Base-by-base conservation (phyloP, 1,284 basidiomycete species). In the Sutorius eximius region DNA sequence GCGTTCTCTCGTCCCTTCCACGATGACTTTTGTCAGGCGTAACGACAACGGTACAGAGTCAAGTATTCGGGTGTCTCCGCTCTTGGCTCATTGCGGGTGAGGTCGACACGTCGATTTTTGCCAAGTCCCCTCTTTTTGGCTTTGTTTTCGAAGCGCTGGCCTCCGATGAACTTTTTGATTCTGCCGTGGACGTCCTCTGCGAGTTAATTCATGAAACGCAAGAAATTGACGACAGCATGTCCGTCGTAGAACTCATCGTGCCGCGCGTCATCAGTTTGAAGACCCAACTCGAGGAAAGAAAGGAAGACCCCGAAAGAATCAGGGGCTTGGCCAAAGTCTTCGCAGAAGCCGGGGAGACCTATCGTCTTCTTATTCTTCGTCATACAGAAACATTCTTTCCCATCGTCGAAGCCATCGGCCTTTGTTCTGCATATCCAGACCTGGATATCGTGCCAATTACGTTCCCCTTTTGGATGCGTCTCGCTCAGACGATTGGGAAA, bases 121-220 rank as follows among this genome's bases (percentile, higher is more conserved):
- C 86, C 5, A 80, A 86, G 50, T 91, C 89, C 0, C 90, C 95
- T 3, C 80, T 99, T n/a, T 90, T 98, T 66, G 73, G 79, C 11
- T 88, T 86, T 64, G 82, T 89, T 15, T 97, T 98, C 68, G 85
- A 91, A 56, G 91, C 95, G 3, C 80, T 99, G 20, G 80, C 80
- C 11, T 89, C 89, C 2, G 92, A 97, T 30, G 81, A 85, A 45
- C 81, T 99, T 11, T 99, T 99, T 68, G 97, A 99, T 67, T 73
- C 88, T 2, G 95, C 94, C 0, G 93, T 96, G 40, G 92, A 98
- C 61, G 87, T 93, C 42, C 80, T 98, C 51, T 96, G 93, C 73
- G 95, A 98, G 68, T 75, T 98, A 61, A 95, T 99, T 56, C 95
- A 98, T 72, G 97, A 99, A 72, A 99, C 97, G 0, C 96, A 98